phyloP scores from a whole-genome alignment of 306 rosid genomes.

The Morella rubra region DNA sequence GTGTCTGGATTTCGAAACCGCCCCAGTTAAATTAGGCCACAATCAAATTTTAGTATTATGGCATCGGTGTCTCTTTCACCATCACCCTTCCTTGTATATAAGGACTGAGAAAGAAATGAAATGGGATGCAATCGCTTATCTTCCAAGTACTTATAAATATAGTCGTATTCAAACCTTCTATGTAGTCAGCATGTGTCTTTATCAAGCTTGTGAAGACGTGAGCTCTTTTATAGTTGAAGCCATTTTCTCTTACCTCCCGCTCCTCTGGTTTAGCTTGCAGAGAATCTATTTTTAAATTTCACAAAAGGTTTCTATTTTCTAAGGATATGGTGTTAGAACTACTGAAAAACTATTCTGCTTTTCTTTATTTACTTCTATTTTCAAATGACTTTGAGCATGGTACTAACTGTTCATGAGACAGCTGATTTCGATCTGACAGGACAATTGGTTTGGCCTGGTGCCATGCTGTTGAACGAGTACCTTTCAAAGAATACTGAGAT shows the following conservation, averaged over 20 bases:
- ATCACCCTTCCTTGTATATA: not conserved
- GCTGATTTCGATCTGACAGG: constrained; percentile 98
- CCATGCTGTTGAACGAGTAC: constrained; percentile 79
- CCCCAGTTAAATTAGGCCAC: not conserved
- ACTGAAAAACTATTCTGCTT: not conserved
- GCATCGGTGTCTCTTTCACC: not conserved
- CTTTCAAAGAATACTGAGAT: constrained; percentile 61
- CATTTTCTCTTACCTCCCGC: not conserved
- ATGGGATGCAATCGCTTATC: too few species aligned
- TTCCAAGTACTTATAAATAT: too few species aligned
- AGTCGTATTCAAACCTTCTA: not conserved
- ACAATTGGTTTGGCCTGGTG: constrained; percentile 98
- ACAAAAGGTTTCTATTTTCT: too few species aligned
- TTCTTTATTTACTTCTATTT: constrained; percentile 1
- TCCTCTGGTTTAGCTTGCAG: not conserved
- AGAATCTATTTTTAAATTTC: not conserved
- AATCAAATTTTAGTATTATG: not conserved
- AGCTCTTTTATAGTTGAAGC: not conserved
- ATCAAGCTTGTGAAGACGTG: not conserved
- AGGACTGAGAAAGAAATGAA: not conserved
- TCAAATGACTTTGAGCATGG: not conserved
- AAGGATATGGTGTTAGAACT: too few species aligned
- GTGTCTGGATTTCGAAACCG: not conserved
- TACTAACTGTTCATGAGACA: constrained; percentile 46
- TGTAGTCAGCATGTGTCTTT: not conserved